Conservation (phyloP, 2,329 filamentous ascomycete genomes). For the Akanthomyces dipterigenus region DNA sequence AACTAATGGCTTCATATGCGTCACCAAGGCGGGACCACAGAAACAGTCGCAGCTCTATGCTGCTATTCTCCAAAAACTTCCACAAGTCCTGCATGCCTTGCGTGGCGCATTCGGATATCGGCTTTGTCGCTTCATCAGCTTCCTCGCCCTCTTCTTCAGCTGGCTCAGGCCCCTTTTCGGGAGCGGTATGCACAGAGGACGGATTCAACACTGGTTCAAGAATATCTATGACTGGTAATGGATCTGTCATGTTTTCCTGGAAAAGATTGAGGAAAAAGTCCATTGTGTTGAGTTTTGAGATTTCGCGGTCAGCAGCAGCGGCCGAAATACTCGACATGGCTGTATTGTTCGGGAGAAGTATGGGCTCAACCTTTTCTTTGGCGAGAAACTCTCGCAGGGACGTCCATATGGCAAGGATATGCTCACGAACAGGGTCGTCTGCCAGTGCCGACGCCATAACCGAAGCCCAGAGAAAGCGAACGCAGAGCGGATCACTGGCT, state of each 20-base stretch:
- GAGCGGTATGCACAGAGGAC: constrained; percentile 40
- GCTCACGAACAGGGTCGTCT: constrained; percentile 48
- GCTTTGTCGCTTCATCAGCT: constrained; percentile 19
- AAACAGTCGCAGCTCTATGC: constrained; percentile 75
- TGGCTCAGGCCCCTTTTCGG: background rate
- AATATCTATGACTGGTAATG: constrained; percentile 79
- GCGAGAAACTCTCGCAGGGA: constrained; percentile 47
- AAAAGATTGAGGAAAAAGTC: constrained; percentile 93
- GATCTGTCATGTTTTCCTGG: constrained; percentile 72
- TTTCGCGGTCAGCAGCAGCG: constrained; percentile 79
- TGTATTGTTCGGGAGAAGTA: constrained; percentile 69
- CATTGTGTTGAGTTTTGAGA: constrained; percentile 88
- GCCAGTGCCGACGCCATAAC: constrained; percentile 46
- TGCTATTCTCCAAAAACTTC: constrained; percentile 76
- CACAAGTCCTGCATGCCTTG: constrained; percentile 68
- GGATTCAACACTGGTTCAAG: constrained; percentile 88
- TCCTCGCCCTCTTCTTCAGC: constrained; percentile 6
- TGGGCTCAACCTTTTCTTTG: constrained; percentile 32
- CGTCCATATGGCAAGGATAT: constrained; percentile 52
- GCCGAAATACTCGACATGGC: constrained; percentile 83
- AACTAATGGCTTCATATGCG: constrained; percentile 79
- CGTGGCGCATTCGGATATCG: constrained; percentile 45
- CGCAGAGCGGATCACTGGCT: constrained; percentile 32
- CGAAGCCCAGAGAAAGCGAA: constrained; percentile 53
- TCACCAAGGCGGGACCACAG: constrained; percentile 88